Evolutionary conservation across 169 alveolate genomes (phyloP), one percentile per base, ranked within the genome.

Genomic region (Cryptosporidium ubiquitum): DNA sequence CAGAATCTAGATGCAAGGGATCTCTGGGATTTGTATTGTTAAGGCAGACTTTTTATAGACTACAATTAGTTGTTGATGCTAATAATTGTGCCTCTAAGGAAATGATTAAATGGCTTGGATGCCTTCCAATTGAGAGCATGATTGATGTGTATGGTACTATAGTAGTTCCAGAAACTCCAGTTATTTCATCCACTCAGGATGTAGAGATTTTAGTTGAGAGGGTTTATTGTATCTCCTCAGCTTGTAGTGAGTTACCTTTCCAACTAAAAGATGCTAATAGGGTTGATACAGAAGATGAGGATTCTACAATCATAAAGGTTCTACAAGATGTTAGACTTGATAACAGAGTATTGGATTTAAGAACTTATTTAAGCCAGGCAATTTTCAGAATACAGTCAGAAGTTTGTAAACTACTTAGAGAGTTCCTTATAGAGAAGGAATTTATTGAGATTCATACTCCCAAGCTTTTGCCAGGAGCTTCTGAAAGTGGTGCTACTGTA

Each of bases 371-470:
- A 40, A 96, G 96, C 49, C 97, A 95, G 86, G 99, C 99, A 61
- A 94, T 98, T 35, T 96, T 98, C 94, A 94, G 96, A 84, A 91
- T 98, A 1, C 96, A 96, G 85, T 95, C 99, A 12, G 98, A 97
- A 68, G 97, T 97, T 10, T 95, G 99, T 84, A 92, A 91, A 85
- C 92, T 96, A 26, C 97, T 98, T 94, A 95, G 99, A 91, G 98
- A 95, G 84, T 97, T 86, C 91, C 85, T 98, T n/a, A 61, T 94
- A 39, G 84, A 93, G 10, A 84, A 95, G 64, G 98, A 95, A 51
- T 98, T 99, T 91, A 93, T 96, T 57, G 99, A 99, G 94, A 98
- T 99, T 39, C 99, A 99, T 93, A 95, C 99, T 3, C 99, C 99
- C 0, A 99, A 99, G 94, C 93, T 99, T 55, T 93, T 98, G 40